phyloP scores from a whole-genome alignment of 2,329 filamentous ascomycete species.

The Endoconidiophora laricicola region DNA sequence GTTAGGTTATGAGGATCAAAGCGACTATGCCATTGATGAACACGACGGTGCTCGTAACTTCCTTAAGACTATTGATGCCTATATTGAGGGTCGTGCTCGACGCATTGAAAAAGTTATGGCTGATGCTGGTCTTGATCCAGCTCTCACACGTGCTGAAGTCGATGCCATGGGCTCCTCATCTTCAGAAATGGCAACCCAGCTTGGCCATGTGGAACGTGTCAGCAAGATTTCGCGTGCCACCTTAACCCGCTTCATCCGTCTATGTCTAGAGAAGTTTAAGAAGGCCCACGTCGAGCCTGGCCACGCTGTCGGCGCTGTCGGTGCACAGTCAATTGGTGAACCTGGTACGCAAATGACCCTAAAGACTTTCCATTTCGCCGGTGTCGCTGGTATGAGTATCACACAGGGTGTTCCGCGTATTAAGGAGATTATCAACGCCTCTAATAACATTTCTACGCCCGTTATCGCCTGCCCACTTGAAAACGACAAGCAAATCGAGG shows the following conservation, averaged over 20 bases:
- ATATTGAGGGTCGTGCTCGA: slow-evolving; percentile 45
- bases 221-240: slow-evolving; percentile 69
- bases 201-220: slow-evolving; percentile 47
- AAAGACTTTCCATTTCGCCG: slow-evolving; percentile 99
- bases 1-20: slow-evolving; percentile 54
- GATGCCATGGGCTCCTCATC: slow-evolving; percentile 15
- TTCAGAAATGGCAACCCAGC: slow-evolving; percentile 11
- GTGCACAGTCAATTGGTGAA: slow-evolving; percentile 94
- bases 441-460: slow-evolving; percentile 81
- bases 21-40: slow-evolving; percentile 54
- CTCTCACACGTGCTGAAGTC: slow-evolving; percentile 18
- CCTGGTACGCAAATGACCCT: slow-evolving; percentile 98
- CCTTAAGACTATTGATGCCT: slow-evolving; percentile 58
- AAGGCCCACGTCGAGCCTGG: slow-evolving; percentile 85
- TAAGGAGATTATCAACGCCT: slow-evolving; percentile 99
- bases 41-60: slow-evolving; percentile 73
- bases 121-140: slow-evolving; percentile 29
- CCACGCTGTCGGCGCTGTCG: slow-evolving; percentile 88
- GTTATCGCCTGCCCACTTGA: slow-evolving; percentile 77
- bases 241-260: slow-evolving; percentile 56
- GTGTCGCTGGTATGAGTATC: slow-evolving; percentile 98
- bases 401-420: slow-evolving; percentile 98
- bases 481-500: slow-evolving; percentile 56
- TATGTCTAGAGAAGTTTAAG: slow-evolving; percentile 80
- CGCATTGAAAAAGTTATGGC: slow-evolving; percentile 39